phyloP scores from a whole-genome alignment of 805 yeast species.

The Metahyphopichia silvanorum region DNA sequence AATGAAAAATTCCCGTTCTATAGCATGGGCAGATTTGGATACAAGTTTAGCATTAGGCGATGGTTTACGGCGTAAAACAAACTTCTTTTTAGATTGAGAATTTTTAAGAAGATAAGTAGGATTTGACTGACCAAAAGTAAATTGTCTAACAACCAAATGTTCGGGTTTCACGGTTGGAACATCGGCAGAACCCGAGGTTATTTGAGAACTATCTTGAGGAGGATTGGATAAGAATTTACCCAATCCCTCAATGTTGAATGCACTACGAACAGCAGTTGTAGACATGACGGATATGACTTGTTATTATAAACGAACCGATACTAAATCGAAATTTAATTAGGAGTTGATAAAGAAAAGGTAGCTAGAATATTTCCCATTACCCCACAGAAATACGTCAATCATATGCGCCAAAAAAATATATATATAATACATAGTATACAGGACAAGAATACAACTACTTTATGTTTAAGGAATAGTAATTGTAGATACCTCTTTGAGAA shows the following conservation, averaged over 20 bases:
- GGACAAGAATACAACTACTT: no score
- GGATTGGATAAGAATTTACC: constrained; percentile 18
- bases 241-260: constrained; percentile 24
- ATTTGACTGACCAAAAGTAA: constrained; percentile 61
- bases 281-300: no score
- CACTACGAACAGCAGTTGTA: constrained; percentile 35
- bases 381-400: no score
- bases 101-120: constrained; percentile 56
- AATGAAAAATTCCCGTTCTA: constrained; percentile 58
- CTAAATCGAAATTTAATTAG: no score
- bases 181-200: constrained; percentile 22
- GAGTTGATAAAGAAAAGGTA: no score
- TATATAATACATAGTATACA: no score
- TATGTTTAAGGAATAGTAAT: constrained; percentile 54
- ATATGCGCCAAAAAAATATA: no score
- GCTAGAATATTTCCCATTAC: no score
- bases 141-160: constrained; percentile 40
- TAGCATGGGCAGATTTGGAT: constrained; percentile 57
- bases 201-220: constrained; percentile 4
- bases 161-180: constrained; percentile 24
- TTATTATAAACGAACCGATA: no score
- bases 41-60: constrained; percentile 46
- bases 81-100: constrained; percentile 29
- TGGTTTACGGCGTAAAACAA: constrained; percentile 58
- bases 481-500: constrained; percentile 52